phyloP scores from a whole-genome alignment of 805 yeast species.

The Candida endomychidarum region DNA sequence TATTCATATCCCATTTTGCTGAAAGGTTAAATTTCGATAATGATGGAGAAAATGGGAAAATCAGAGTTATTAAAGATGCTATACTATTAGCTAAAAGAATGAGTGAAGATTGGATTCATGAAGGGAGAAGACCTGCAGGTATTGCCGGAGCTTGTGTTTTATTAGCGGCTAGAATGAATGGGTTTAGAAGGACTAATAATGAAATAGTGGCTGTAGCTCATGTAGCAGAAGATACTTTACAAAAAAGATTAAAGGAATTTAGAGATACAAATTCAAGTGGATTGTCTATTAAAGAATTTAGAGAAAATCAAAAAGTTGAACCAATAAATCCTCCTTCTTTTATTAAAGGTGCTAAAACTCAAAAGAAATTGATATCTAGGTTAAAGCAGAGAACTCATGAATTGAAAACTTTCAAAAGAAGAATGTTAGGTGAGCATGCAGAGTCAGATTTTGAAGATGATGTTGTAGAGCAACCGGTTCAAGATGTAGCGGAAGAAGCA shows the following conservation, averaged over 20 bases:
- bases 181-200: conserved; percentile 84
- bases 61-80: conserved; percentile 80
- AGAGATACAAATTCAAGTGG: conserved; percentile 71
- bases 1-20: conserved; percentile 92
- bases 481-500: no score
- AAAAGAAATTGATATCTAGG: background rate
- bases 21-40: conserved; percentile 82
- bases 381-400: conserved; percentile 5
- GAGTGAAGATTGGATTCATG: conserved; percentile 94
- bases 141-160: conserved; percentile 95
- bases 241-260: conserved; percentile 86
- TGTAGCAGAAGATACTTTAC: conserved; percentile 92
- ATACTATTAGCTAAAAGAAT: conserved; percentile 81
- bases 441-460: no score
- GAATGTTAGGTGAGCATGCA: no score
- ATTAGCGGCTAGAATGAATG: conserved; percentile 95
- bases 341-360: conserved; percentile 44
- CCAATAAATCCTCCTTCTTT: conserved; percentile 83
- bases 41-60: conserved; percentile 39
- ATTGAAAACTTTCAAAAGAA: conserved; percentile 1
- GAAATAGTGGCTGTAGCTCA: conserved; percentile 95
- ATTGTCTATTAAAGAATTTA: conserved; percentile 70
- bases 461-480: no score
- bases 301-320: conserved; percentile 46
- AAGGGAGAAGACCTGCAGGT: conserved; percentile 98